A percentile compares a stretch with the other conserved stretches of the same genome.
Evolutionary conservation across 148 eudicot species (phyloP).

Genomic region (Heliosperma pusillum): DNA sequence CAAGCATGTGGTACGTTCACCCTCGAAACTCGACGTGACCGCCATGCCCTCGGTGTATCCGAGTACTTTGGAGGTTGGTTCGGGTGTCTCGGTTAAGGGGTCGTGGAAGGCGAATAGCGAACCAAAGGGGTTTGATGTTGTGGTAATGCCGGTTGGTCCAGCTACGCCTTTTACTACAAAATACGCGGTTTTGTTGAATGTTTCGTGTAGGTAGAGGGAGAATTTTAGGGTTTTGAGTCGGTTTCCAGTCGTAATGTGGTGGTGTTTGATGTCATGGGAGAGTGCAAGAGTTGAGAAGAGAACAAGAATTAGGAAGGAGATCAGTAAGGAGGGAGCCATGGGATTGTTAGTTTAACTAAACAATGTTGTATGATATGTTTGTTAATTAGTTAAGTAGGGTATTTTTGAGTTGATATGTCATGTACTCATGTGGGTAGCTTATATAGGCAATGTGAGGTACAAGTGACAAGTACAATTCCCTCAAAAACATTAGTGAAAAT

Average conservation of each 20-base stretch:
- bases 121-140: not conserved
- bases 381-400: no score
- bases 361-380: no score
- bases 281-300: not conserved
- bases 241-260: not conserved
- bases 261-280: not conserved
- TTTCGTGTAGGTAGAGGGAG: conserved; percentile 16
- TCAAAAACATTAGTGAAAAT: no score
- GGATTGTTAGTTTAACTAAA: not conserved
- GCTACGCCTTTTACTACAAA: conserved; percentile 8
- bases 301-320: not conserved
- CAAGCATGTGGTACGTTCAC: not conserved
- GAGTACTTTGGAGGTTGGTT: conserved; percentile 8
- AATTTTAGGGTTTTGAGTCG: conserved; percentile 6
- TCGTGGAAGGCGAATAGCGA: conserved; percentile 13
- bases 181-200: conserved; percentile 16
- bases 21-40: conserved; percentile 13
- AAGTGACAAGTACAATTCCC: no score
- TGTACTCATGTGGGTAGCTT: no score
- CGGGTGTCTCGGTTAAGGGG: conserved; percentile 9
- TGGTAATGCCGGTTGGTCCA: conserved; percentile 1
- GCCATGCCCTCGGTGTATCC: conserved; percentile 14
- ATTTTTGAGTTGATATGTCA: no score
- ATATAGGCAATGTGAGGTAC: no score
- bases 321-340: not conserved